These are phyloP conservation scores for Arachis hypogaea DNA, from an alignment of 306 rosid genomes.

Conservation along the genomic window DNA sequence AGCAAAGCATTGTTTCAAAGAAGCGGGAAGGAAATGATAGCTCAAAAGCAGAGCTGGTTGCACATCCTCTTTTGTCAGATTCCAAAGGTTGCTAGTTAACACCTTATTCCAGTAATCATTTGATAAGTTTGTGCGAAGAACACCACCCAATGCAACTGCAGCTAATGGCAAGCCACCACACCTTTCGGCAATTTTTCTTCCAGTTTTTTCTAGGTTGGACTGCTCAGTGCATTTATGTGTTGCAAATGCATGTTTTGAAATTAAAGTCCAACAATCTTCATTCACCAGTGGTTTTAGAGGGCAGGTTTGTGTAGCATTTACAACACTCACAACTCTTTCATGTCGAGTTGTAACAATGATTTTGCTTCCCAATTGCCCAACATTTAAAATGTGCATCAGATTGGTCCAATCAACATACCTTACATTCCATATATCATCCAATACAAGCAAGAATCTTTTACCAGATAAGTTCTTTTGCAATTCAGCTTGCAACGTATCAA, in stretches of 20 bases:
- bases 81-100: no score
- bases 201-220: no score
- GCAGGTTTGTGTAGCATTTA: not conserved
- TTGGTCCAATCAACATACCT: slow-evolving; percentile 9
- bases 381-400: not conserved
- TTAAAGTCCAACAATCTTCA: slow-evolving; percentile 11
- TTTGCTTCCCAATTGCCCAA: slow-evolving; percentile 7
- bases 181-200: no score
- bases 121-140: no score
- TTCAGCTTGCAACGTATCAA: not conserved
- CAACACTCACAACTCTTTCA: not conserved
- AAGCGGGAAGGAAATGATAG: no score
- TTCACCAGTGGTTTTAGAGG: not conserved
- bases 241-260: not conserved
- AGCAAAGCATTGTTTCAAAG: no score
- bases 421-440: slow-evolving; percentile 20
- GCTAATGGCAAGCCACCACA: no score
- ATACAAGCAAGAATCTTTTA: not conserved
- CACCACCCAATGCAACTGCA: no score
- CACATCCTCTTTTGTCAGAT: no score
- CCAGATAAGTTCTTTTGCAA: not conserved
- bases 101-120: no score
- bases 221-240: no score
- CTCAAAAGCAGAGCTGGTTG: no score
- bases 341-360: slow-evolving; percentile 20